Base-by-base conservation (phyloP, 2,329 filamentous ascomycete species). In the Meredithiella fracta region DNA sequence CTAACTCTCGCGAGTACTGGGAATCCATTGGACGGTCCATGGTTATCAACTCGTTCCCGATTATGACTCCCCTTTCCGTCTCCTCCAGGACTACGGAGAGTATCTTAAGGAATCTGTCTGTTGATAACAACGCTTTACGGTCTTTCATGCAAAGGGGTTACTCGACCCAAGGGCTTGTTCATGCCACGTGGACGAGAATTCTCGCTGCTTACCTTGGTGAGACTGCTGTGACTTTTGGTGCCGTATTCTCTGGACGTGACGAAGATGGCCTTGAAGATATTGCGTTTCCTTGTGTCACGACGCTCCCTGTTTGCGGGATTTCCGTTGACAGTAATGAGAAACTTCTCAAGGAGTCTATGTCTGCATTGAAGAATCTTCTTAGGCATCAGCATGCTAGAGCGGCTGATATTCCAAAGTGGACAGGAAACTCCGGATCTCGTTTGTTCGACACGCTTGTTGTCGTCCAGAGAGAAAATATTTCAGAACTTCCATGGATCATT, bases 401-500 rank as follows among this genome's bases (percentile, higher is more conserved):
- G 5, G 73, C 76, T 2, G 77, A 79, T 29, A 82, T 94, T 8
- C 86, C 94, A 62, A 79, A 76, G 52, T 83, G 82, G 75, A 73
- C 86, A 17, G 82, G 81, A 0, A 74, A 78, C 58, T 71, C 82
- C 0, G 78, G 83, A 23, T 74, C 78, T 5, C 70, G 76, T 0
- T 72, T 92, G 0, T 95, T 96, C 62, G 89, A 96, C 63, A 91
- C 88, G 0, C 72, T 96, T 1, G 79, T 96, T 58, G 84, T 87
- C 0, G 91, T 89, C 63, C 90, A 95, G 63, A 11, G 44, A 20
- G 86, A 85, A 60, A 63, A 72, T 58, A 61, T 68, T 53, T 17
- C 61, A 37, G 55, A 58, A 37, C 51, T 64, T 2, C 68, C 73
- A 0, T 94, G 86, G 83, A 70, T 70, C 5, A 60, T 85, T 0